Conservation (phyloP, 225 moss, liverwort and hornwort species). For the Antitrichia curtipendula region DNA sequence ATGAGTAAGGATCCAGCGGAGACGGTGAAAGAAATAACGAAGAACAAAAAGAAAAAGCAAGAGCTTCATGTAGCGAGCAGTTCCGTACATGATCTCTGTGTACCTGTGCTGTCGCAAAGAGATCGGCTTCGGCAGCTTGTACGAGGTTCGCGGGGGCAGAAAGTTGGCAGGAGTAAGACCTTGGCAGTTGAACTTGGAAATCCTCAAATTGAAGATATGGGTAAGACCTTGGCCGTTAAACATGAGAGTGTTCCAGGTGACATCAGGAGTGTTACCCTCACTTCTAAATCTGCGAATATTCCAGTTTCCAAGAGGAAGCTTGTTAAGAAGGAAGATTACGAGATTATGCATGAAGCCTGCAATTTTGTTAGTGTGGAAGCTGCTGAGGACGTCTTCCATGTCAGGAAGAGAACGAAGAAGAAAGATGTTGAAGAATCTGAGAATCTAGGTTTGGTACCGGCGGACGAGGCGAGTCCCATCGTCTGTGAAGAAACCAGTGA, state of each 20-base stretch:
- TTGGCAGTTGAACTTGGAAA: background rate
- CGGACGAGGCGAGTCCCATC: background rate
- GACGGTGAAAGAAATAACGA: background rate
- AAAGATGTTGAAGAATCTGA: background rate
- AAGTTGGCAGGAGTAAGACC: background rate
- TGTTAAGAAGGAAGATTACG: background rate
- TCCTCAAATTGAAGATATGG: background rate
- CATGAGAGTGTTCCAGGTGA: background rate
- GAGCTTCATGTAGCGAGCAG: background rate
- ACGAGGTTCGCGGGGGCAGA: slow-evolving; percentile 7
- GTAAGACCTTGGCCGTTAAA: background rate
- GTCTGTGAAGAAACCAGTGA: background rate
- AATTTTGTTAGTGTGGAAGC: slow-evolving; percentile 6
- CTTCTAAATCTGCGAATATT: background rate
- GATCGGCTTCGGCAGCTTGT: slow-evolving; percentile 23
- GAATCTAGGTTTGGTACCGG: background rate
- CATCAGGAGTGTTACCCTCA: background rate
- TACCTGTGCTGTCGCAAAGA: slow-evolving; percentile 2
- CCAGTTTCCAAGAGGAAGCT: background rate
- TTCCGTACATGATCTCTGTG: background rate
- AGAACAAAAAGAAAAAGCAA: background rate
- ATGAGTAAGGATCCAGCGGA: background rate
- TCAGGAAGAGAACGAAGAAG: slow-evolving; percentile 6
- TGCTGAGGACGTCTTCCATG: slow-evolving; percentile 9
- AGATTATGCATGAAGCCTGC: background rate